phyloP scores from a whole-genome alignment of 2,329 filamentous ascomycete genomes.

The Exophiala spinifera region DNA sequence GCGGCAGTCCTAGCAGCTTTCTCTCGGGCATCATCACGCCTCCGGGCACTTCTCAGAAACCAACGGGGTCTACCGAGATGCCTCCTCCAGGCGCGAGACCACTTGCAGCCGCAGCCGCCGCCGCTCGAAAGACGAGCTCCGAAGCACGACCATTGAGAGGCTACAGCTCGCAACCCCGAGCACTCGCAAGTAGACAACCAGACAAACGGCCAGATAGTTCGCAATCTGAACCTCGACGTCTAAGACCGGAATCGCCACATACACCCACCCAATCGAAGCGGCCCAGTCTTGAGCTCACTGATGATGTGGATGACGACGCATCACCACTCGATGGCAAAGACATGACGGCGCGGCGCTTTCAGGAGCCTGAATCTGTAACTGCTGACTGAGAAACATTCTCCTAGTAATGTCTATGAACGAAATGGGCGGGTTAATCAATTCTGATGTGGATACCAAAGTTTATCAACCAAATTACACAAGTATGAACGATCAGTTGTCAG shows the following conservation, averaged over 20 bases:
- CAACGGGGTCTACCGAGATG: constrained; percentile 43
- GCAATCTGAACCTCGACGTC: not conserved
- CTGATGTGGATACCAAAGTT: too few relatives aligned
- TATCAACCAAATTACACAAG: too few relatives aligned
- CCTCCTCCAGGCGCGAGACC: constrained; percentile 32
- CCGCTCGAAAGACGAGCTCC: constrained; percentile 29
- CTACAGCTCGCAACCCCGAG: constrained; percentile 18
- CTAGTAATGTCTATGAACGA: too few relatives aligned
- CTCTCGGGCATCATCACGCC: constrained; percentile 83
- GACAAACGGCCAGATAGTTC: constrained; percentile 7
- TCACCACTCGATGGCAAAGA: constrained; percentile 18
- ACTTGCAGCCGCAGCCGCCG: constrained; percentile 25
- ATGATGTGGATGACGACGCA: constrained; percentile 39
- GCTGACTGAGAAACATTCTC: not conserved
- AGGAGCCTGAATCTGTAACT: not conserved
- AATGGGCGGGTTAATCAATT: too few relatives aligned
- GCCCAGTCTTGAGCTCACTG: constrained; percentile 58
- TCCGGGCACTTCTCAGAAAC: constrained; percentile 70
- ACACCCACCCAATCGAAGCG: constrained; percentile 38
- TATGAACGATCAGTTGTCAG: too few relatives aligned
- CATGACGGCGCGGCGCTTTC: not conserved
- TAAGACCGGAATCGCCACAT: constrained; percentile 31
- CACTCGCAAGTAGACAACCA: constrained; percentile 11
- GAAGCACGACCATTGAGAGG: constrained; percentile 23
- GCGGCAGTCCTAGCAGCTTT: constrained; percentile 49